Evolutionary conservation across 352 stramenopile genomes (phyloP).

Genomic region (Phytophthora capsici): DNA sequence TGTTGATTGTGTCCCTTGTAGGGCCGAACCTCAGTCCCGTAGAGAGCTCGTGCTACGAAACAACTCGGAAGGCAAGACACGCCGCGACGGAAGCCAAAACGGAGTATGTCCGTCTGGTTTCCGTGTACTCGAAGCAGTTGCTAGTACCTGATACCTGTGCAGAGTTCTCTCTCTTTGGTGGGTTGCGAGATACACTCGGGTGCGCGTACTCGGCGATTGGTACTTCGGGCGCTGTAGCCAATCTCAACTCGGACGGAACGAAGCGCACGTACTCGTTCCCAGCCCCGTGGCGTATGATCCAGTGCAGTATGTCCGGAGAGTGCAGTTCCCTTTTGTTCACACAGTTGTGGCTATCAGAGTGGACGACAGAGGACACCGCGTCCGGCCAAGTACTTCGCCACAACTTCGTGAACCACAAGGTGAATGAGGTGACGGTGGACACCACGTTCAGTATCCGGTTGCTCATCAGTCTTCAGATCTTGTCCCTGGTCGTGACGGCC

Average conservation of each 20-base stretch:
- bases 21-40: constrained; percentile 19
- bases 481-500: constrained; percentile 39
- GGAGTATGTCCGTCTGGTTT: constrained; percentile 33
- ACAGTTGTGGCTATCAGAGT: constrained; percentile 51
- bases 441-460: constrained; percentile 42
- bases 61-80: constrained; percentile 21
- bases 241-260: constrained; percentile 27
- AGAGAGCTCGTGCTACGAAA: constrained; percentile 31
- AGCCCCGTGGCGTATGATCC: constrained; percentile 50
- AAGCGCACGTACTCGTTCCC: constrained; percentile 35
- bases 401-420: constrained; percentile 56
- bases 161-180: constrained; percentile 33
- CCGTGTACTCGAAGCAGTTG: constrained; percentile 33
- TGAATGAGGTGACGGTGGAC: constrained; percentile 51
- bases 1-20: constrained; percentile 39
- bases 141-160: constrained; percentile 32
- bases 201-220: constrained; percentile 47
- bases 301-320: constrained; percentile 45
- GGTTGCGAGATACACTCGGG: constrained; percentile 29
- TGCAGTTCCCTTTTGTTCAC: constrained; percentile 51
- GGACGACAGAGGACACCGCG: constrained; percentile 25
- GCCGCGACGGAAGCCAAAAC: constrained; percentile 9
- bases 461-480: constrained; percentile 42
- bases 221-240: constrained; percentile 32
- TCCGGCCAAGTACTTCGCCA: constrained; percentile 32